phyloP scores from a whole-genome alignment of 192 early-diverging fungal genomes.

The Helicostylum pulchrum region DNA sequence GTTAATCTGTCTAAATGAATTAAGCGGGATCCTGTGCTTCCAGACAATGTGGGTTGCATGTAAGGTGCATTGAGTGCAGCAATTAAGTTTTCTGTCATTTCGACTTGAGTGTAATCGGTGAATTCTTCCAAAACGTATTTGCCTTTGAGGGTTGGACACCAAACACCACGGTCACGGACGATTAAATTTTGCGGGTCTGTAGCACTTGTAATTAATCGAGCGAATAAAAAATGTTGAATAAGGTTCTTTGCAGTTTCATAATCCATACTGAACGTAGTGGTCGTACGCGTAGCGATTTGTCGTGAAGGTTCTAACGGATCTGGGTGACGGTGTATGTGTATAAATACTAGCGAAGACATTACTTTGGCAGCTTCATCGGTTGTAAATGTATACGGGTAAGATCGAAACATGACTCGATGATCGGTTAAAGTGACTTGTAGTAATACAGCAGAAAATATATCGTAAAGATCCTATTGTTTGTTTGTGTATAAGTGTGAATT shows the following conservation, averaged over 20 bases:
- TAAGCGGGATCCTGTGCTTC: slow-evolving; percentile 1
- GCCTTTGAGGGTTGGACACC: slow-evolving; percentile 47
- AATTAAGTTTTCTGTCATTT: slow-evolving; percentile 18
- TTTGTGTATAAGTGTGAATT: background rate
- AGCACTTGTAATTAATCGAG: slow-evolving; percentile 43
- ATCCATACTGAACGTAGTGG: slow-evolving; percentile 53
- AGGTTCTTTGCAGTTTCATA: slow-evolving; percentile 48
- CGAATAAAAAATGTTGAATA: slow-evolving; percentile 50
- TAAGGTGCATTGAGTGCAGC: background rate
- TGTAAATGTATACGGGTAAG: slow-evolving; percentile 10
- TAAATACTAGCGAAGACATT: background rate
- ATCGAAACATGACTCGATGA: slow-evolving; percentile 43
- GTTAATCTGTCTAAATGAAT: slow-evolving; percentile 17
- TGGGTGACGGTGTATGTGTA: slow-evolving; percentile 28
- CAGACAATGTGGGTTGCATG: background rate
- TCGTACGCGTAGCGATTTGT: slow-evolving; percentile 33
- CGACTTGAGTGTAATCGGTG: slow-evolving; percentile 3
- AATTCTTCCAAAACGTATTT: slow-evolving; percentile 47
- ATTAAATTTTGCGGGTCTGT: slow-evolving; percentile 38
- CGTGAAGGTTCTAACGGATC: slow-evolving; percentile 43
- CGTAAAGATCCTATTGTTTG: slow-evolving; percentile 44
- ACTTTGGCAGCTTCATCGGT: slow-evolving; percentile 7
- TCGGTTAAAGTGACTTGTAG: slow-evolving; percentile 44
- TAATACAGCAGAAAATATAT: slow-evolving; percentile 50
- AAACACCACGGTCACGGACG: slow-evolving; percentile 44